phyloP scores from a whole-genome alignment of 2,329 filamentous ascomycete genomes.

The Alternaria viburni region DNA sequence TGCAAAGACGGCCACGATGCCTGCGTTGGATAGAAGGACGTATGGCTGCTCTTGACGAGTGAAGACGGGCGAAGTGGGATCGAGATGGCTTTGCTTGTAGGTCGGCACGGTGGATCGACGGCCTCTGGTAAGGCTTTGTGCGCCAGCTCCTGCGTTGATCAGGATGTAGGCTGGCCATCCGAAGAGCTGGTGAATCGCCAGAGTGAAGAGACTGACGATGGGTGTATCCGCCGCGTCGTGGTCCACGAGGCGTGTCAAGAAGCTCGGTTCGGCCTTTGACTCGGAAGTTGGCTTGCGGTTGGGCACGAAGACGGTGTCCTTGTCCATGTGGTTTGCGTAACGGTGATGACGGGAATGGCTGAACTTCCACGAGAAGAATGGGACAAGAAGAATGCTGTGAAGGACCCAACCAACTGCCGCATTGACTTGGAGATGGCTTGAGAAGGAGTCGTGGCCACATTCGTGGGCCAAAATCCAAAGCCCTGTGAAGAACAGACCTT shows the following conservation, averaged over 20 bases:
- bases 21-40: conserved; percentile 24
- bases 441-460: conserved; percentile 73
- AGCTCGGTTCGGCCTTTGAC: conserved; percentile 7
- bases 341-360: conserved; percentile 12
- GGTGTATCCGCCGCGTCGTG: conserved; percentile 65
- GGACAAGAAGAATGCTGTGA: conserved; percentile 71
- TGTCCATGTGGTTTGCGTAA: conserved; percentile 13
- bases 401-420: conserved; percentile 67
- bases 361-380: conserved; percentile 60
- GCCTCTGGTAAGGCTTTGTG: conserved; percentile 22
- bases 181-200: conserved; percentile 63
- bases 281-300: conserved; percentile 21
- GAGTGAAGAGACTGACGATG: conserved; percentile 55
- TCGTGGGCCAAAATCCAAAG: conserved; percentile 73
- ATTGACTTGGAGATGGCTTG: conserved; percentile 63
- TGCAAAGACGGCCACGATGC: not conserved
- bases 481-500: conserved; percentile 71
- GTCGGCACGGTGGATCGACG: conserved; percentile 9
- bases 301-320: conserved; percentile 46
- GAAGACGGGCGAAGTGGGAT: conserved; percentile 26
- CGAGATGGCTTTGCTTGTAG: conserved; percentile 31
- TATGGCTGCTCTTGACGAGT: conserved; percentile 24
- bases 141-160: conserved; percentile 55
- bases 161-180: conserved; percentile 71
- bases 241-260: conserved; percentile 40